These are phyloP conservation scores for Tetrahymena elliotti DNA, from an alignment of 73 alveolate genomes.

Conservation along the genomic window DNA sequence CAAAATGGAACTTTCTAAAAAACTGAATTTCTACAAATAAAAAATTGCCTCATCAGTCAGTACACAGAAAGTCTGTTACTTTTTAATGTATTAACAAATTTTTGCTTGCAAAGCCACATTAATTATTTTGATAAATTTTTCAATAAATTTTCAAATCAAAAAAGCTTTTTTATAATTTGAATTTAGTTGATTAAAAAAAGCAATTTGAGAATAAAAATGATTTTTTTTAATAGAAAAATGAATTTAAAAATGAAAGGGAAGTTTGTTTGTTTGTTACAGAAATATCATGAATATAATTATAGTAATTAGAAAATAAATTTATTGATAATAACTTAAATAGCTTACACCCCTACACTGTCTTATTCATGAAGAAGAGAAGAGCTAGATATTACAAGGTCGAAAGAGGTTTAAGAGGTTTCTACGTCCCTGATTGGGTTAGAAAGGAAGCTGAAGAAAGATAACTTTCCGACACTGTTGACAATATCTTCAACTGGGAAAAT, in stretches of 20 bases:
- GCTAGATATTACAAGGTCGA: slow-evolving; percentile 42
- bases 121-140: too few relatives aligned
- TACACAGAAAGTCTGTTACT: too few relatives aligned
- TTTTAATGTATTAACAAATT: too few relatives aligned
- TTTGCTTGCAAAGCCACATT: too few relatives aligned
- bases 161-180: too few relatives aligned
- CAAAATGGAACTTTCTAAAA: background rate
- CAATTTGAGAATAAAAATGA: too few relatives aligned
- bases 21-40: too few relatives aligned
- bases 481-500: slow-evolving; percentile 33
- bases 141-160: too few relatives aligned
- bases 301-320: background rate
- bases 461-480: slow-evolving; percentile 27
- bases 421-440: slow-evolving; percentile 37
- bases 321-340: background rate
- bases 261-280: background rate
- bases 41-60: background rate
- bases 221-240: background rate
- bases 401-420: slow-evolving; percentile 39
- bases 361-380: slow-evolving; percentile 39
- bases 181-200: too few relatives aligned
- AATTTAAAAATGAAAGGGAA: background rate
- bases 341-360: slow-evolving; percentile 34
- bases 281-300: background rate
- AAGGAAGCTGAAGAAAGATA: slow-evolving; percentile 35